These are phyloP conservation scores for Skeletonema grethae DNA, from an alignment of 108 stramenopile species.

Conservation along the genomic window DNA sequence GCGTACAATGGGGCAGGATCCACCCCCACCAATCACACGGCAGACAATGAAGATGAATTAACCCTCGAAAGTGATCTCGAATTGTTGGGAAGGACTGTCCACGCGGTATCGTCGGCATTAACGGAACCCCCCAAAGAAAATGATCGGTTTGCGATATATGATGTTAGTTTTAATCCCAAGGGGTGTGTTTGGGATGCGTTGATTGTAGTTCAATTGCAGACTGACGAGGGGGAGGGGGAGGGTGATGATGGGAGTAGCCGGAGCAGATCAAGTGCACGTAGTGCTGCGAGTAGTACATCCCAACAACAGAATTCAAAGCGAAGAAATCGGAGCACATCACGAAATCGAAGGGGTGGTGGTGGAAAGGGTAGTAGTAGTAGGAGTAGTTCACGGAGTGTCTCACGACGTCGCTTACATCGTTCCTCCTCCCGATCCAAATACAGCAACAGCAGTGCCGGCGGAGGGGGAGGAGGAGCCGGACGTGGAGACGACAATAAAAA, in stretches of 20 bases:
- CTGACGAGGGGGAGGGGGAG: slow-evolving; percentile 21
- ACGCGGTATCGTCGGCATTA: slow-evolving; percentile 36
- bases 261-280: background rate
- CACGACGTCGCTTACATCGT: background rate
- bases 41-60: background rate
- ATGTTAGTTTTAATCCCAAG: slow-evolving; percentile 47
- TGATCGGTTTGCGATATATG: slow-evolving; percentile 40
- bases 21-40: background rate
- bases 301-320: no score
- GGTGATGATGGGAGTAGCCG: slow-evolving; percentile 8
- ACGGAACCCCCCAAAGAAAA: slow-evolving; percentile 43
- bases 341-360: background rate
- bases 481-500: slow-evolving; percentile 24
- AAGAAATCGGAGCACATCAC: background rate
- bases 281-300: no score
- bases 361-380: background rate
- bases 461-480: no score
- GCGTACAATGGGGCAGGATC: no score
- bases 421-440: background rate
- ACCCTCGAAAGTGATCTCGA: slow-evolving; percentile 27
- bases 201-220: slow-evolving; percentile 28
- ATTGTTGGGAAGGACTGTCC: slow-evolving; percentile 45
- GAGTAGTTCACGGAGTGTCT: background rate
- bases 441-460: background rate
- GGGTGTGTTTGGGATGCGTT: slow-evolving; percentile 55